Evolutionary conservation across 345 rosid species (phyloP), one percentile per base, ranked within the genome.

Genomic region (Brassica carinata): DNA sequence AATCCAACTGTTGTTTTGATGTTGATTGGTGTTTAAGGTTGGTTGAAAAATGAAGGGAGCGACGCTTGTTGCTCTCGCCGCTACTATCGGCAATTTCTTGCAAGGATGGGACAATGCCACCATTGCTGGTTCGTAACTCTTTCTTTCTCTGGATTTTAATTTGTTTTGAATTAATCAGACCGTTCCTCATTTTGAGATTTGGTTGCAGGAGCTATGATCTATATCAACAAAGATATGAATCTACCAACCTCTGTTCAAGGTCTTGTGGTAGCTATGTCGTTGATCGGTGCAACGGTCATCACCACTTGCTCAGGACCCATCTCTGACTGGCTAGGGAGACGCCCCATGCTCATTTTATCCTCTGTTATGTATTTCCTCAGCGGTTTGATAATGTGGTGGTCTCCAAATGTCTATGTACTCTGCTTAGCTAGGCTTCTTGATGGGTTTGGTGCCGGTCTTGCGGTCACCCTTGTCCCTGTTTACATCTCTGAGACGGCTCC

Each of bases 21-120:
- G 69, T 17, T 15, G 34, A 63, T 23, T 48, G 13, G 29, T 59
- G 30, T 10, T 33, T 45, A 70, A 51, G 73, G 19, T 75, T 64
- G 57, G 77, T 75, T 64, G 81, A 75, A 83, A 80, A 85, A 91
- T 93, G 98, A 90, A 72, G 69, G 96, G 93, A 82, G 94, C 98
- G 74, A 90, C 89, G 30, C 73, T 88, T 66, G 99, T 96, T 71
- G 99, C 99, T 82, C 87, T 96, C 85, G 92, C 89, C 55, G 98
- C 99, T 64, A 80, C 97, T 5, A 77, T 96, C 69, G 99, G 99
- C 65, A 96, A 91, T 88, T 93, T 96, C 85, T 89, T 96, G 74
- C 99, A 93, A 85, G 99, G 99, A 88, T 96, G 99, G 99, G 99
- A 96, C 87, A 96, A 93, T 86, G 99, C 99, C 73, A 93, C 98